Evolutionary conservation across 805 yeast species (phyloP).

Genomic region (Metschnikowia amazonensis): DNA sequence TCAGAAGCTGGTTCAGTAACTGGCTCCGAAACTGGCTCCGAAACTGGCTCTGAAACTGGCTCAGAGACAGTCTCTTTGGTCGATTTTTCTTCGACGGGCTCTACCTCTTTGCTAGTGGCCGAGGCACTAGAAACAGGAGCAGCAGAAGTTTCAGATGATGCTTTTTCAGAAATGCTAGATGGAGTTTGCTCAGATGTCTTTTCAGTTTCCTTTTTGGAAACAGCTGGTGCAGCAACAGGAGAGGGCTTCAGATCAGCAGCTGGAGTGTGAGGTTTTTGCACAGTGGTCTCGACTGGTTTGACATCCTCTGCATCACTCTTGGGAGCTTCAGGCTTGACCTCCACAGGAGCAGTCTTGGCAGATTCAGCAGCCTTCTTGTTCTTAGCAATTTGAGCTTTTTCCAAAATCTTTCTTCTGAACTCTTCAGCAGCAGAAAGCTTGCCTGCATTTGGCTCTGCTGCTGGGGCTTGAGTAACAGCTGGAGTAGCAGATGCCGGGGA

Average conservation of each 20-base stretch:
- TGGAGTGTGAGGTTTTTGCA: not conserved
- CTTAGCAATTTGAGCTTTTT: constrained; percentile 22
- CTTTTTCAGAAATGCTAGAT: constrained; percentile 8
- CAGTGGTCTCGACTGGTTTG: not conserved
- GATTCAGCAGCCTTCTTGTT: constrained; percentile 16
- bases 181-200: constrained; percentile 19
- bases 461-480: constrained; percentile 15
- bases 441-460: constrained; percentile 13
- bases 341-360: constrained; percentile 8
- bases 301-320: not conserved
- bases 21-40: constrained; percentile 8
- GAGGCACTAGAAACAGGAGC: constrained; percentile 10
- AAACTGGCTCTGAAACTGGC: constrained; percentile 9
- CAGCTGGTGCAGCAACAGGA: constrained; percentile 14
- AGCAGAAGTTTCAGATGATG: constrained; percentile 8
- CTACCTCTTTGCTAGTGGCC: constrained; percentile 4
- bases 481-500: constrained; percentile 4
- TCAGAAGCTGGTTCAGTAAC: constrained; percentile 18
- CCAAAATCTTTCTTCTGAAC: constrained; percentile 34
- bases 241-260: not conserved
- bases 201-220: constrained; percentile 31
- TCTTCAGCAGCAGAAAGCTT: constrained; percentile 30
- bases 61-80: constrained; percentile 11
- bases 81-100: constrained; percentile 2
- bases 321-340: not conserved